Evolutionary conservation across 139 green algal species (phyloP).

Genomic region (Micromonas pusilla): DNA sequence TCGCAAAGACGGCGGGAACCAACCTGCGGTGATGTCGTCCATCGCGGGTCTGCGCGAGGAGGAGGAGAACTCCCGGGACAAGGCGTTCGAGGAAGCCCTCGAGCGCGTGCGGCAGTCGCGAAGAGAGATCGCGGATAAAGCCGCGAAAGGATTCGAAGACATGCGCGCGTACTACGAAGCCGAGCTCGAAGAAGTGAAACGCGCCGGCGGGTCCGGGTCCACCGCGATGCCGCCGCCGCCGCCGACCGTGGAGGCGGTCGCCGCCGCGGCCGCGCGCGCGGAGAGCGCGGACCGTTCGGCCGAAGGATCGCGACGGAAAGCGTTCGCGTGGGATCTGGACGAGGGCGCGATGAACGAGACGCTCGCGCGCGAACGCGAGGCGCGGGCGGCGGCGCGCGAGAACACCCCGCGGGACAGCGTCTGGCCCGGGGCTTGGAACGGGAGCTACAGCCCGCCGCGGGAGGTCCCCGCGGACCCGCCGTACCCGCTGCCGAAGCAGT

Average conservation of each 20-base stretch:
- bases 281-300: not conserved
- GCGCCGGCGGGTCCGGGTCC: not conserved
- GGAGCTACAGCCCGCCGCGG: not conserved
- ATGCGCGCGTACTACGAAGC: not conserved
- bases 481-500: not conserved
- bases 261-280: not conserved
- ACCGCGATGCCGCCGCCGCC: not conserved
- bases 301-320: too few species aligned
- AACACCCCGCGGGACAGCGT: not conserved
- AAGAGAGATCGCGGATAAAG: not conserved
- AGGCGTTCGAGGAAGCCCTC: slow-evolving; percentile 3
- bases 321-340: not conserved
- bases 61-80: not conserved
- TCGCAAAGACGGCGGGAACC: not conserved
- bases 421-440: not conserved
- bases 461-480: not conserved
- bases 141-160: not conserved
- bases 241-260: not conserved
- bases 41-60: not conserved
- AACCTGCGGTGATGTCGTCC: not conserved
- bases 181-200: not conserved
- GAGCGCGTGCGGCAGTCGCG: not conserved
- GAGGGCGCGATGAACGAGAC: not conserved
- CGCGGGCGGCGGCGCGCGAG: not conserved
- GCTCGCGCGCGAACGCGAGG: not conserved